Base-by-base conservation (phyloP, 768 basidiomycete species). In the Trametes coccinea region DNA sequence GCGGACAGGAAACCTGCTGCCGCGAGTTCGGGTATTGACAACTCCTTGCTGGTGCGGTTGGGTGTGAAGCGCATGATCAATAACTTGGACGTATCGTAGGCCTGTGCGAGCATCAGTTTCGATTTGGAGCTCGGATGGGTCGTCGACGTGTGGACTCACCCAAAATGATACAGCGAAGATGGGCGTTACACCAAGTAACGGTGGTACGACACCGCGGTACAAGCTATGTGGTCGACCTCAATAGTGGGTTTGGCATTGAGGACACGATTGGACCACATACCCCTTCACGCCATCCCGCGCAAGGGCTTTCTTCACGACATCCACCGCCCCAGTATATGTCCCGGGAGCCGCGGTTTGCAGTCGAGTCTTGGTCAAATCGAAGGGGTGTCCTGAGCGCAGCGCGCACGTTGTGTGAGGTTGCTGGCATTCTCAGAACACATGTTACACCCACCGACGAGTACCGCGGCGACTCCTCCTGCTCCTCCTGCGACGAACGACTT, bases 161-260 rank as follows among this genome's bases (percentile, higher is more conserved):
- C 95, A 98, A 80, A 99, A 98, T 3, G 94, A 96, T 33, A 98
- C 79, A 3, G 97, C 97, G 69, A 99, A 99, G 70, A 98, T 98
- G 37, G 97, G 97, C 4, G 97, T 98, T 31, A 99, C 93, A 31
- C 96, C 94, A 33, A 97, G 78, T 60, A 98, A 75, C 46, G 95
- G 95, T 37, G 95, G 95, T 3, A 95, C 90, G 77, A 98, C 93
- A 39, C 93, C 94, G 63, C 93, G 90, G 70, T 95, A 96, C 72
- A 96, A 71, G 31, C 93, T 95, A 63, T 3, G 53, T 41, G n/a
- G 50, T 22, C 22, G 22, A 22, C 22, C 22, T 22, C 22, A 22
- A 22, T 22, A 22, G 22, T 22, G 22, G 22, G 22, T 22, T 22
- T 22, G 22, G 22, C 22, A 22, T 22, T 22, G 22, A 22, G 22